Evolutionary conservation across 2,329 filamentous ascomycete genomes (phyloP).

Genomic region (Cercospora beticola): DNA sequence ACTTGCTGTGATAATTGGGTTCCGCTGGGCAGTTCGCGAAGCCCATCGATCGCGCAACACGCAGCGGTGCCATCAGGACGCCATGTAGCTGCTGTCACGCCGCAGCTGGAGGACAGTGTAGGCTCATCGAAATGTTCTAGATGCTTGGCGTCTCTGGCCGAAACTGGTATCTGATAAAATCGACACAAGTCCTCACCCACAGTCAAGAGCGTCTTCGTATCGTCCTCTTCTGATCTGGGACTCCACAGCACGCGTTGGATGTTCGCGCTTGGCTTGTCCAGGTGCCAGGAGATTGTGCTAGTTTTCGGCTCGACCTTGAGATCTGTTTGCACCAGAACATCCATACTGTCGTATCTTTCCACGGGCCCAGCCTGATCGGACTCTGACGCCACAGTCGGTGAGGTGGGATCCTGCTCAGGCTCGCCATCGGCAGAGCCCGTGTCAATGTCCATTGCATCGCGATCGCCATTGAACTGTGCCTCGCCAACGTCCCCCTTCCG

Average conservation of each 20-base stretch:
- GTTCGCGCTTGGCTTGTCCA: constrained; percentile 34
- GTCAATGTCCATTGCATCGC: constrained; percentile 49
- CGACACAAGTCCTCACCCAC: constrained; percentile 38
- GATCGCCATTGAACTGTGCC: constrained; percentile 43
- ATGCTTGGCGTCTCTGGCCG: constrained; percentile 24
- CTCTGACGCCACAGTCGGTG: constrained; percentile 31
- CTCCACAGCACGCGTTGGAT: constrained; percentile 37
- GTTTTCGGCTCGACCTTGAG: constrained; percentile 35
- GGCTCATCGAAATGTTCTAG: constrained; percentile 32
- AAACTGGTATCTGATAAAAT: constrained; percentile 36
- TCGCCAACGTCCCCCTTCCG: constrained; percentile 36
- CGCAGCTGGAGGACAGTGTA: constrained; percentile 28
- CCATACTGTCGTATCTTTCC: constrained; percentile 37
- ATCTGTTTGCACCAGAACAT: constrained; percentile 38
- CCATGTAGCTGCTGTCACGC: constrained; percentile 39
- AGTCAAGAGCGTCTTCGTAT: constrained; percentile 33
- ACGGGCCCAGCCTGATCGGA: constrained; percentile 28
- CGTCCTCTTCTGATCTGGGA: constrained; percentile 25
- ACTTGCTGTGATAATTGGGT: constrained; percentile 24
- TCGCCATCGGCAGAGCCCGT: constrained; percentile 31
- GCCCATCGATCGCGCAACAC: constrained; percentile 33
- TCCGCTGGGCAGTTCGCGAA: constrained; percentile 26
- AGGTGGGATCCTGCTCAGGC: constrained; percentile 31
- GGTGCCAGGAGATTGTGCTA: constrained; percentile 37
- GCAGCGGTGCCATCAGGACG: constrained; percentile 36